Percentiles rank a stretch among this genome's conserved stretches.
These are phyloP conservation scores for Primulina huaijiensis DNA, from an alignment of 257 asterid species.

Conservation along the genomic window DNA sequence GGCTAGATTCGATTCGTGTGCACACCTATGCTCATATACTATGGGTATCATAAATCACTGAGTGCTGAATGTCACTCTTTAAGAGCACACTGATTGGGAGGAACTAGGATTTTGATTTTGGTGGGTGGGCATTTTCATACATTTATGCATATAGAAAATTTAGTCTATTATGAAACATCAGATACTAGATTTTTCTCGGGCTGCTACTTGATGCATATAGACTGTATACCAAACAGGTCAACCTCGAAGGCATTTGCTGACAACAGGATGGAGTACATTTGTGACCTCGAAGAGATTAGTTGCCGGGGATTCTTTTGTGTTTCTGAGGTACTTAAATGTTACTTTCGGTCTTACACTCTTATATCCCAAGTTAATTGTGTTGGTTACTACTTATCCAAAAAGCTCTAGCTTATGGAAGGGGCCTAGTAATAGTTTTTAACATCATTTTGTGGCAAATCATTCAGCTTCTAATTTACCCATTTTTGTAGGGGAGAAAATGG, in stretches of 20 bases:
- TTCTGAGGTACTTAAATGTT: slow-evolving; percentile 39
- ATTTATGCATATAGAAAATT: neutral
- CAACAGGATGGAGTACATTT: slow-evolving; percentile 64
- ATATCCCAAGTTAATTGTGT: neutral
- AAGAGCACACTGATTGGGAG: neutral
- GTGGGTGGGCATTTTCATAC: neutral
- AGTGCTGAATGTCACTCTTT: neutral
- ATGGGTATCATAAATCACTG: neutral
- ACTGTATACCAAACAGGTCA: slow-evolving; percentile 36
- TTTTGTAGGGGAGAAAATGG: slow-evolving; percentile 42
- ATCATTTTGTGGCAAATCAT: neutral
- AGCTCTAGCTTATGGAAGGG: neutral
- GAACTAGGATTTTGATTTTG: neutral
- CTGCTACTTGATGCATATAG: slow-evolving; percentile 2
- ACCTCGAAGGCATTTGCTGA: slow-evolving; percentile 64
- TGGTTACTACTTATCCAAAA: neutral
- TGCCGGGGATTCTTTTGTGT: slow-evolving; percentile 58
- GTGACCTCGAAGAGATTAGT: slow-evolving; percentile 52
- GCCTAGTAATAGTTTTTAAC: neutral
- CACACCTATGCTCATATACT: neutral
- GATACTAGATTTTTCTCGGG: neutral
- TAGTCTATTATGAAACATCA: neutral
- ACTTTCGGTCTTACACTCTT: neutral
- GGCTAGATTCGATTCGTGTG: neutral
- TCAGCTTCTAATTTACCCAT: neutral